Evolutionary conservation across 768 basidiomycete genomes (phyloP), one percentile per base, ranked within the genome.

Genomic region (Russula ochroleuca): DNA sequence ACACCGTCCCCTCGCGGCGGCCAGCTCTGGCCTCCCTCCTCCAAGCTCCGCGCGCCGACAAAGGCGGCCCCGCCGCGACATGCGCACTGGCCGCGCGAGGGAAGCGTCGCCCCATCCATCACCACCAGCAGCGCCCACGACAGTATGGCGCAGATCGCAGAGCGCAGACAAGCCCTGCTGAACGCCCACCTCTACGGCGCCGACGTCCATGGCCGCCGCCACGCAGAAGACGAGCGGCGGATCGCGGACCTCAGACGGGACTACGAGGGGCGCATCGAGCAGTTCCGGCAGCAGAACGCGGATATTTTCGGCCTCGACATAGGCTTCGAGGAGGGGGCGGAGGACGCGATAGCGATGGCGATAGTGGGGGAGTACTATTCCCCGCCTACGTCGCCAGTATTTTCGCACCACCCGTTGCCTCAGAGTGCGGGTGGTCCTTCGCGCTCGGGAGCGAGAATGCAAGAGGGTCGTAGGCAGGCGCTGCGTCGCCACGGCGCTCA

Each of bases 121-220:
- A 28, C 28, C 28, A 28, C 2, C 28, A 28, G 28, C 21, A 37
- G 38, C 19, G 54, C 31, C 9, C 35, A 37, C 1, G 62, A 63
- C 48, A 63, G 55, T 5, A 40, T 63, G 62, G 62, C 62, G 3
- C 19, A 15, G 15, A 14, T 63, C 23, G 40, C 28, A 15, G 49
- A 50, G 38, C 55, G 48, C 55, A 57, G 23, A 5, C n/a, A 47
- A n/a, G 48, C 40, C 23, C 40, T 23, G 40, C 40, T 23, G 40
- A 48, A 23, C 38, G 19, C 37, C 5, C 23, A 33, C 15, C 19
- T 49, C 13, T 15, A 49, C 8, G 37, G 23, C 25, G 5, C 2
- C n/a, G n/a, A 19, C 51, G 23, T 28, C 6, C 45, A 56, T 21
- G 25, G 11, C 17, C 53, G 47, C 2, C 53, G 45, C 2, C 45